phyloP scores from a whole-genome alignment of 345 rosid species.

The Salix brachista region DNA sequence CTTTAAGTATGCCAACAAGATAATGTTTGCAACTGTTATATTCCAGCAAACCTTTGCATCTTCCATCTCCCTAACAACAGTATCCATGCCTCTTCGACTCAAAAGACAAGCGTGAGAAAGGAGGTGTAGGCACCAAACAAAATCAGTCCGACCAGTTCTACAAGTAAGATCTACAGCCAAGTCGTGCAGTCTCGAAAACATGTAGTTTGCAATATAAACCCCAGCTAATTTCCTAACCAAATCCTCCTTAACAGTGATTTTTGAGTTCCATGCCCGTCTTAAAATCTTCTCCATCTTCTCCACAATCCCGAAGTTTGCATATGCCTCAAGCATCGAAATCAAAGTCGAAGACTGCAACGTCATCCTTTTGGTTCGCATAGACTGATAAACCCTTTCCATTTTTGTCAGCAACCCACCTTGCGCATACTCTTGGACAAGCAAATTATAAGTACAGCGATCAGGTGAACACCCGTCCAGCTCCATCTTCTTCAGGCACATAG shows the following conservation, averaged over 20 bases:
- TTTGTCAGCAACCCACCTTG: slow-evolving; percentile 55
- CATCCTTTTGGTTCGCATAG: slow-evolving; percentile 47
- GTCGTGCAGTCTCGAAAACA: slow-evolving; percentile 66
- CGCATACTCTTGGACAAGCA: slow-evolving; percentile 54
- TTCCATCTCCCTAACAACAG: slow-evolving; percentile 44
- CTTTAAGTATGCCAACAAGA: slow-evolving; percentile 48
- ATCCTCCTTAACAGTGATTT: slow-evolving; percentile 39
- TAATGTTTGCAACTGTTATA: slow-evolving; percentile 42
- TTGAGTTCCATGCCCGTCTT: slow-evolving; percentile 29
- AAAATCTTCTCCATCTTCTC: slow-evolving; percentile 55
- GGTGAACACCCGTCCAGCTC: slow-evolving; percentile 47
- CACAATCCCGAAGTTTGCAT: slow-evolving; percentile 51
- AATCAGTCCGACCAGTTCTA: slow-evolving; percentile 37
- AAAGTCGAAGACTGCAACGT: slow-evolving; percentile 41
- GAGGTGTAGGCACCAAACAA: slow-evolving; percentile 61
- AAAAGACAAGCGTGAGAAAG: slow-evolving; percentile 54
- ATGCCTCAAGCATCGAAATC: slow-evolving; percentile 61
- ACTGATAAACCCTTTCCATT: slow-evolving; percentile 49
- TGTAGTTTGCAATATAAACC: slow-evolving; percentile 52
- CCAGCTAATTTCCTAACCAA: slow-evolving; percentile 52
- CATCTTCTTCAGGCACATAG: slow-evolving; percentile 53
- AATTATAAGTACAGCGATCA: slow-evolving; percentile 58
- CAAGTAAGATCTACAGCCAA: slow-evolving; percentile 44
- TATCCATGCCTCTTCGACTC: slow-evolving; percentile 63
- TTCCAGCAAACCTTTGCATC: slow-evolving; percentile 50